phyloP scores from a whole-genome alignment of 768 basidiomycete genomes.

The Xanthoconium stramineum region DNA sequence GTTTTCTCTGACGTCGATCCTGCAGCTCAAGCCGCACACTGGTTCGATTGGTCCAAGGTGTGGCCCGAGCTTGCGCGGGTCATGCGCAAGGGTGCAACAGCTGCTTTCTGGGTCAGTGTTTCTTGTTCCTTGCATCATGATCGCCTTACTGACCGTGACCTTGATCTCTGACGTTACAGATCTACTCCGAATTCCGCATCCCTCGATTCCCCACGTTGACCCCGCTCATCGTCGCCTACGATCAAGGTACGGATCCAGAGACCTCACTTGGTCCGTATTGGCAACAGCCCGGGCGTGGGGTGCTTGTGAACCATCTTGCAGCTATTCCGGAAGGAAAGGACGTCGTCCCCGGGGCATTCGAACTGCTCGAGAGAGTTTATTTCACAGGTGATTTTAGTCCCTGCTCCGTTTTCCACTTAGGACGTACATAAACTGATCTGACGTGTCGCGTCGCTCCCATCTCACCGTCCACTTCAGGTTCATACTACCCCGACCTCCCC shows the following conservation, averaged over 20 bases:
- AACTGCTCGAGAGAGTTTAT: conserved; percentile 49
- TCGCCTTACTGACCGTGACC: background rate
- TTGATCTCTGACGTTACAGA: background rate
- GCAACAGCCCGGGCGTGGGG: conserved; percentile 3
- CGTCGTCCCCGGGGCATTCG: conserved; percentile 18
- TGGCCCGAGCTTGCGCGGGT: conserved; percentile 68
- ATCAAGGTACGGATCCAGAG: background rate
- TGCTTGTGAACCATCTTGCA: background rate
- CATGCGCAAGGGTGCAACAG: conserved; percentile 58
- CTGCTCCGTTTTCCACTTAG: too few species aligned
- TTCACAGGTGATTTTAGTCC: conserved; percentile 46
- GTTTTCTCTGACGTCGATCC: background rate
- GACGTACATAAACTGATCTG: too few species aligned
- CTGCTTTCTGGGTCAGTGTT: conserved; percentile 67
- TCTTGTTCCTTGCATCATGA: background rate
- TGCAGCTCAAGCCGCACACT: conserved; percentile 74
- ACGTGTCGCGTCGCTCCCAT: too few species aligned
- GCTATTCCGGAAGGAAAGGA: background rate
- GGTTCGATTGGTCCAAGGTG: conserved; percentile 72
- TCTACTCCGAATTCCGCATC: conserved; percentile 8
- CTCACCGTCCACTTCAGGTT: too few species aligned
- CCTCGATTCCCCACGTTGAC: background rate
- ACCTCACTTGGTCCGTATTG: conserved; percentile 4
- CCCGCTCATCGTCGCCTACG: conserved; percentile 1
- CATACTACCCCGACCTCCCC: background rate